Conservation (phyloP, 305 asterid species). For the Fraxinus nigra region DNA sequence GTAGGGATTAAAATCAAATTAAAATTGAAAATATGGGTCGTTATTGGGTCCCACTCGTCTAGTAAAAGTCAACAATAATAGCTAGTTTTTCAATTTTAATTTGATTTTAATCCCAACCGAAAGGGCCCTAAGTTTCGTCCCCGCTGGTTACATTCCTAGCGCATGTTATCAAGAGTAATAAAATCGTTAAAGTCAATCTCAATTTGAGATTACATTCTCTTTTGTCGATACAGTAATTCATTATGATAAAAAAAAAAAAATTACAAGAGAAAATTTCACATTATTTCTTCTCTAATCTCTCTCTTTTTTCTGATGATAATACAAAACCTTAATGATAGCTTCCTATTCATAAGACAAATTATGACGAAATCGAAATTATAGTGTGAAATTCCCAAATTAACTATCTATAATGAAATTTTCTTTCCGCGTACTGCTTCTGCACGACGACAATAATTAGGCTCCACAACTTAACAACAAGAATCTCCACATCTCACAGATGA, state of each 20-base stretch:
- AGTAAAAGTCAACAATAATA: too few species aligned
- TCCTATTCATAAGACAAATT: too few species aligned
- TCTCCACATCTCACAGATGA: slow-evolving; percentile 10
- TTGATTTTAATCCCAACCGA: too few species aligned
- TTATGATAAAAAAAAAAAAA: background rate
- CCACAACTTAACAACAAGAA: background rate
- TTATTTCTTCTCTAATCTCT: background rate
- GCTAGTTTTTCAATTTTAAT: too few species aligned
- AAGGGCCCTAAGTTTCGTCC: too few species aligned
- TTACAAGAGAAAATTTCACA: background rate
- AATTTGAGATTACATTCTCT: background rate
- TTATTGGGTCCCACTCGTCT: too few species aligned
- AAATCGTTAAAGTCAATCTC: background rate
- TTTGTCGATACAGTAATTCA: background rate
- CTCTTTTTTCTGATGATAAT: background rate
- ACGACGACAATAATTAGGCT: background rate
- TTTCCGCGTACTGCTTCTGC: background rate
- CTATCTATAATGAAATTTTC: background rate
- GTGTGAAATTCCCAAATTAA: background rate
- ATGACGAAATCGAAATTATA: background rate
- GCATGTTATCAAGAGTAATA: background rate
- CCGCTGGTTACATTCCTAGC: background rate
- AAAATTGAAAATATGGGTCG: too few species aligned
- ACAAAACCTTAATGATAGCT: background rate
- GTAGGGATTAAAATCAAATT: too few species aligned